phyloP scores from a whole-genome alignment of 228 moss, liverwort and hornwort species.

The Sphagnum magellanicum region DNA sequence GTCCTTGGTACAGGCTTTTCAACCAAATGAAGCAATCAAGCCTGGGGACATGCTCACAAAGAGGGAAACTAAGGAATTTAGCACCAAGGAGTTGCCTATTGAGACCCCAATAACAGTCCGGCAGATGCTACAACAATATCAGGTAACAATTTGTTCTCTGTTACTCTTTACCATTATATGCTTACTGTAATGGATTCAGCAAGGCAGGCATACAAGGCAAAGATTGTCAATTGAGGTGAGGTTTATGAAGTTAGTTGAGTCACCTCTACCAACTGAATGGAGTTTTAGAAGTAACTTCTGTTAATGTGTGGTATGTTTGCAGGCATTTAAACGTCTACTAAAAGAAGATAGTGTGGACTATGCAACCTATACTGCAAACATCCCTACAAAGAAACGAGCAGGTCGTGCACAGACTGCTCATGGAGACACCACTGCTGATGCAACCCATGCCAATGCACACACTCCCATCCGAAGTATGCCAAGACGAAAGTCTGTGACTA shows the following conservation, averaged over 20 bases:
- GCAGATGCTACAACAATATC: constrained; percentile 89
- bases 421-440: constrained; percentile 32
- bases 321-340: constrained; percentile 84
- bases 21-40: constrained; percentile 75
- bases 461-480: constrained; percentile 30
- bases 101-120: constrained; percentile 59
- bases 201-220: not conserved
- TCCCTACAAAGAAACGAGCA: constrained; percentile 68
- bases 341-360: constrained; percentile 92
- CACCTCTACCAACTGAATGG: too few relatives aligned
- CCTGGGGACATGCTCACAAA: constrained; percentile 55
- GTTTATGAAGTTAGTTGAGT: too few relatives aligned
- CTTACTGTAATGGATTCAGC: not conserved
- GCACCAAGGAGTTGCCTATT: constrained; percentile 52
- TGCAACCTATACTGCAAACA: constrained; percentile 61
- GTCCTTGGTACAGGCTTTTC: constrained; percentile 36
- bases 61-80: constrained; percentile 82
- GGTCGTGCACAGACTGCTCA: constrained; percentile 24
- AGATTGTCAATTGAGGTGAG: not conserved
- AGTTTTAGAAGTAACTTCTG: too few relatives aligned
- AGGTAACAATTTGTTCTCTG: constrained; percentile 26
- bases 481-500: constrained; percentile 44
- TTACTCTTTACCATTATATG: not conserved
- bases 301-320: not conserved
- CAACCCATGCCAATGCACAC: constrained; percentile 35